Base-by-base conservation (phyloP, 2,329 filamentous ascomycete genomes). In the Gnomoniopsis sp. region DNA sequence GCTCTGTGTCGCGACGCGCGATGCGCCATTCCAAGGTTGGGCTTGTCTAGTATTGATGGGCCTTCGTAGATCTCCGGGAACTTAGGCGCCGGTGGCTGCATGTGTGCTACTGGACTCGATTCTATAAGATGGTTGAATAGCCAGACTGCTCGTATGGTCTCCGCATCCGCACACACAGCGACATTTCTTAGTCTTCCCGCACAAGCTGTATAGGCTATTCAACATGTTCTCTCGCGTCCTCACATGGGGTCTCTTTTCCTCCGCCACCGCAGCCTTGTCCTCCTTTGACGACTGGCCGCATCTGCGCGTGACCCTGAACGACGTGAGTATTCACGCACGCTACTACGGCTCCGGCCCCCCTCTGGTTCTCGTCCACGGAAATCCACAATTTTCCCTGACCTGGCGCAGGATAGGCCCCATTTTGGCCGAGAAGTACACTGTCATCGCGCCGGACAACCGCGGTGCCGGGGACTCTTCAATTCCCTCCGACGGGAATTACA, bases 281-380 rank as follows among this genome's bases (percentile, higher is more conserved):
- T 22, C 50, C 33, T 75, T 73, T 55, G 72, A 74, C 41, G 63
- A 67, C 34, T 75, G 72, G 72, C 66, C 66, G 2, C 72, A 75
- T 44, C 69, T 68, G 12, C 69, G 73, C 1, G 68, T 75, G 30
- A 69, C 70, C 0, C 61, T 74, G 0, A 51, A 74, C 11, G 70
- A 75, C n/a, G 73, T 75, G 0, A 74, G 72, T 58, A 76, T 77
- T 47, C 75, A 77, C 65, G 72, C 75, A 49, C 71, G 75, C 19
- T 77, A 77, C 49, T 69, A 71, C 0, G 75, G 74, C 3, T 69
- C 69, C 1, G 74, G 74, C 1, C 74, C 75, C 0, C 74, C 75
- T 0, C 53, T 77, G 0, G 68, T 77, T 6, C 71, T 77, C 11
- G 70, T 76, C 3, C 75, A 77, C 52, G 75, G 75, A 8, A 75